Percentiles rank a stretch among this genome's conserved stretches.
phyloP scores from a whole-genome alignment of 768 basidiomycete species.

The Fomitopsis serialis region DNA sequence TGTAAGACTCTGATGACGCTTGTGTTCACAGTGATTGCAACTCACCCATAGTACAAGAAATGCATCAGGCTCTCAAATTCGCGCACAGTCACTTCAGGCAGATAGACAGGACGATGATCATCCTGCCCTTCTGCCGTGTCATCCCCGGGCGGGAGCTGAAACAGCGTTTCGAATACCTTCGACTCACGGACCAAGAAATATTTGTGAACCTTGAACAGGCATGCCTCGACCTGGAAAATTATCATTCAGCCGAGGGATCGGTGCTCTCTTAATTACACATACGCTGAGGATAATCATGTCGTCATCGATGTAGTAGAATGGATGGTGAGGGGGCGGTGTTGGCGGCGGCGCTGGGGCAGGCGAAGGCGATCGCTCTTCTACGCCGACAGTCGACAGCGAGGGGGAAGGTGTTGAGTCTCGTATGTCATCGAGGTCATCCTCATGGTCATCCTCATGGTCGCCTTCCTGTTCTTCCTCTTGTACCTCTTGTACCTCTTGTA shows the following conservation, averaged over 20 bases:
- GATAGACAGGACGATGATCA: conserved; percentile 24
- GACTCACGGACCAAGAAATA: conserved; percentile 31
- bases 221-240: conserved; percentile 25
- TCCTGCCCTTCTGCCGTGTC: conserved; percentile 22
- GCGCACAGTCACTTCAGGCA: conserved; percentile 21
- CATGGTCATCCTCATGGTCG: no score
- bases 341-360: neutral
- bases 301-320: conserved; percentile 19
- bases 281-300: conserved; percentile 16
- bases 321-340: conserved; percentile 3
- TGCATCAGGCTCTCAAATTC: conserved; percentile 31
- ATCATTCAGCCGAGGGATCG: no score
- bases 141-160: conserved; percentile 19
- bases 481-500: no score
- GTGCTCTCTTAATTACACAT: neutral
- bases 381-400: neutral
- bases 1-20: no score
- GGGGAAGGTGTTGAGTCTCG: neutral
- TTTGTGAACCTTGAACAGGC: conserved; percentile 32
- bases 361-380: neutral
- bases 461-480: no score
- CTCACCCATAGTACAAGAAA: conserved; percentile 31
- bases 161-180: conserved; percentile 29
- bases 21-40: neutral
- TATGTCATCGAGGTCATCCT: no score